Conservation (phyloP, 129 eudicot genomes). For the Helichrysum umbraculigerum region DNA sequence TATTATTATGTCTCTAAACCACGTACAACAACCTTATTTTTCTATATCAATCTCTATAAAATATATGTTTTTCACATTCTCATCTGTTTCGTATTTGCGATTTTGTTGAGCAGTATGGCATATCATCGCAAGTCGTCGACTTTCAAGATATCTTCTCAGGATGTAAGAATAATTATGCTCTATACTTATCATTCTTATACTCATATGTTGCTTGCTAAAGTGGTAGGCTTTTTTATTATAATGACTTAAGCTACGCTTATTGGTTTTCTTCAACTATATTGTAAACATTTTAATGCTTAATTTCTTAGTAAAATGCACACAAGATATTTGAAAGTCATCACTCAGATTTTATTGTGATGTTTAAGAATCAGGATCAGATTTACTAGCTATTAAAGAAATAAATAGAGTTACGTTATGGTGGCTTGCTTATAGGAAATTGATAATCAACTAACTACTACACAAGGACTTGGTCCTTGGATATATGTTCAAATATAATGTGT, state of each 20-base stretch:
- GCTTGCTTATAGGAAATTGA: not conserved
- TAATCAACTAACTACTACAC: not conserved
- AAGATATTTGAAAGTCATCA: not conserved
- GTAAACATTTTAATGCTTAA: not conserved
- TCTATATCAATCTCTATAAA: no score
- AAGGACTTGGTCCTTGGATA: not conserved
- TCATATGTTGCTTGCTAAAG: not conserved
- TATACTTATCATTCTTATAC: not conserved
- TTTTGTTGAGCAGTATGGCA: not conserved
- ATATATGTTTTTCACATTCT: no score
- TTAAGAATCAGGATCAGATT: not conserved
- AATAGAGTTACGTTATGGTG: no score
- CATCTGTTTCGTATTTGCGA: no score
- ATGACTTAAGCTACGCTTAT: not conserved
- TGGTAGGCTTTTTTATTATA: not conserved
- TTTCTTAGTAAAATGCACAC: no score
- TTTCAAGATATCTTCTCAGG: not conserved
- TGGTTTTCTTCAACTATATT: not conserved
- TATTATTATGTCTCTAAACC: no score
- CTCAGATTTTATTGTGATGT: not conserved
- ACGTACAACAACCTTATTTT: no score
- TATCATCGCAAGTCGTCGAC: not conserved
- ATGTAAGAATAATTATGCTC: not conserved
- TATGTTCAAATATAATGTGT: no score
- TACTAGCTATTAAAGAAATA: not conserved